These are phyloP conservation scores for Verbena officinalis DNA, from an alignment of 257 asterid species.

Conservation along the genomic window DNA sequence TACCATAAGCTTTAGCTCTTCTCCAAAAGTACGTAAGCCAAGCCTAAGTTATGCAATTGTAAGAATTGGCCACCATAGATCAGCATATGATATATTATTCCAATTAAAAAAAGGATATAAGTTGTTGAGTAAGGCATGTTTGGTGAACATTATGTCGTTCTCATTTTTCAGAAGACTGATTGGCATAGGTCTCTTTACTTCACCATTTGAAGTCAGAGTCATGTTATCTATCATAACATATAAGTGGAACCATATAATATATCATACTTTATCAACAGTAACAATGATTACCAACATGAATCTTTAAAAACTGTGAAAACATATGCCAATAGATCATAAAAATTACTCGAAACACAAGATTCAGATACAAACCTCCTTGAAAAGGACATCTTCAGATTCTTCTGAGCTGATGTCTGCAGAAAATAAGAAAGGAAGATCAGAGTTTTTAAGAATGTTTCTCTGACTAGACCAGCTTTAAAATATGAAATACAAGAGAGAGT, in stretches of 20 bases:
- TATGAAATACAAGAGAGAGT: background rate
- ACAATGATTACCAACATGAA: background rate
- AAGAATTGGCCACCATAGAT: conserved; percentile 6
- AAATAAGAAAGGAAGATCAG: conserved; percentile 20
- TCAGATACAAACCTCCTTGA: conserved; percentile 74
- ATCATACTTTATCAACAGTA: no score
- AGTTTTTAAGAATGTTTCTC: background rate
- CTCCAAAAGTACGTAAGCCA: conserved; percentile 97
- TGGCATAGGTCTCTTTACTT: background rate
- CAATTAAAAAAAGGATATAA: background rate
- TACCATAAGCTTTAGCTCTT: conserved; percentile 83
- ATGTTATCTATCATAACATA: background rate
- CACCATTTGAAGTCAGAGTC: background rate
- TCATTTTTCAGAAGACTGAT: background rate
- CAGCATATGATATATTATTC: background rate
- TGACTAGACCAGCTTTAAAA: background rate
- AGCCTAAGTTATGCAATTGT: conserved; percentile 53
- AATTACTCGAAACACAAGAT: conserved; percentile 24
- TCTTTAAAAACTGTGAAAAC: conserved; percentile 9
- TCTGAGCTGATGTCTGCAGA: conserved; percentile 88
- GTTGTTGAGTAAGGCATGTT: background rate
- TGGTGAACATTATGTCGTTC: background rate
- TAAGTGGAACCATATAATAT: no score
- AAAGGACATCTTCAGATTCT: conserved; percentile 96
- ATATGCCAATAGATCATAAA: background rate